Base-by-base conservation (phyloP, 345 rosid species). In the Xanthoceras sorbifolium region DNA sequence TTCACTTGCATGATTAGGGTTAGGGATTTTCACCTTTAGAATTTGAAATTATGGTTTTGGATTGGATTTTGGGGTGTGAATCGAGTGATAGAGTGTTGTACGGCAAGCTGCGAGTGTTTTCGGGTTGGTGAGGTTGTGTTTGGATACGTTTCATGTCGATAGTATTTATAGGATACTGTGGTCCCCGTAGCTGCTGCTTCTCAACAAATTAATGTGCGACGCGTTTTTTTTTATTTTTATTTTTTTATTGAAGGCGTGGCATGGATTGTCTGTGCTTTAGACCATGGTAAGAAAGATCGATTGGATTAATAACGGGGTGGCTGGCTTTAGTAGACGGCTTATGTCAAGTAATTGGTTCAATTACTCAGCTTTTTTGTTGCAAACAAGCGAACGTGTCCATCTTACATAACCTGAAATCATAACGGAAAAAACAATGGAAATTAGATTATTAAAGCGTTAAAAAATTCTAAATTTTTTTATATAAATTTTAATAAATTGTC, bases 1-100 rank as follows among this genome's bases (percentile, higher is more conserved):
- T 87, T 87, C 79, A 78, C 79, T 20, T 84, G 71, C 87, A 79
- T 84, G 46, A 20, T 15, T 32, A 36, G 67, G 66, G 70, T 54
- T 69, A 28, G 61, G 42, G 71, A 10, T 10, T 23, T 3, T 2
- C 65, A 28, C 69, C 69, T 12, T 31, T 11, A 61, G 32, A 7
- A 61, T 11, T 31, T 9, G 40, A 8, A 22, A n/a, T 14, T 31
- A 55, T 63, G 79, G 62, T 32, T 69, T 46, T 23, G 4, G 9
- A 72, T 29, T 23, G 25, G 29, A 50, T 11, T 32, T 32, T 62
- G 52, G 40, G 50, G 28, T 8, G 72, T 25, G 34, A 65, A 46
- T 68, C 9, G 64, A 54, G 63, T 20, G 74, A 54, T 20, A 7
- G 48, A 22, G 25, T 36, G 25, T 9, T 6, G 34, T 54, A 34